Evolutionary conservation across 768 basidiomycete genomes (phyloP), one percentile per base, ranked within the genome.

Genomic region (Boletus rubroflammeus): DNA sequence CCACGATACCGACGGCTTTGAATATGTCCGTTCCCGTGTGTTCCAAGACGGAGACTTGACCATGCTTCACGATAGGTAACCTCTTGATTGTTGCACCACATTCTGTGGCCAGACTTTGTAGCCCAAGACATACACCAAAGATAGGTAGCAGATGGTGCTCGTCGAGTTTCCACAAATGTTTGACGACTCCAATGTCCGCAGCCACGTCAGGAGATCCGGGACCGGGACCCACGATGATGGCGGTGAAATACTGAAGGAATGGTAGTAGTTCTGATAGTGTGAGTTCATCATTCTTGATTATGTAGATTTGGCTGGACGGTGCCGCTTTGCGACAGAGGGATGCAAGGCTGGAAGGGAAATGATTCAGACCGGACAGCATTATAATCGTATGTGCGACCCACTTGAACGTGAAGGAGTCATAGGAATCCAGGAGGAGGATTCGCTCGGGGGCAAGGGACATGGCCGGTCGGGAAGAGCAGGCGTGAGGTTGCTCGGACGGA

Each of bases 321-420:
- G 86, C 84, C 31, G 85, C 77, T 54, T 72, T 74, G 43, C 81
- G 80, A 70, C 83, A 86, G 25, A 91, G 73, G 8, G 88, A 79
- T 47, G 88, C 89, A 51, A 93, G 81, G 64, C 90, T 92, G 52
- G 21, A 36, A 13, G 9, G 17, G 51, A 49, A 55, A 28, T 36
- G 17, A 15, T 23, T 56, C 21, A 52, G 46, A 51, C 45, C 26
- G 32, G 42, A 29, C 46, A 28, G 31, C 56, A 13, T 15, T 11
- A 28, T 38, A 55, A 19, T 5, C 23, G 13, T 32, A 25, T 41
- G 7, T 29, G 39, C 2, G n/a, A 76, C 86, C 54, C 51, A 90
- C 90, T 92, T 93, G 81, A 81, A 81, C n/a, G 90, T 88, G 70
- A 92, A 93, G 2, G 90, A 91, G 68, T 92, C 90, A 60, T 92